These are phyloP conservation scores for Erodium trifolium DNA, from an alignment of 441 rosid genomes.

Conservation along the genomic window DNA sequence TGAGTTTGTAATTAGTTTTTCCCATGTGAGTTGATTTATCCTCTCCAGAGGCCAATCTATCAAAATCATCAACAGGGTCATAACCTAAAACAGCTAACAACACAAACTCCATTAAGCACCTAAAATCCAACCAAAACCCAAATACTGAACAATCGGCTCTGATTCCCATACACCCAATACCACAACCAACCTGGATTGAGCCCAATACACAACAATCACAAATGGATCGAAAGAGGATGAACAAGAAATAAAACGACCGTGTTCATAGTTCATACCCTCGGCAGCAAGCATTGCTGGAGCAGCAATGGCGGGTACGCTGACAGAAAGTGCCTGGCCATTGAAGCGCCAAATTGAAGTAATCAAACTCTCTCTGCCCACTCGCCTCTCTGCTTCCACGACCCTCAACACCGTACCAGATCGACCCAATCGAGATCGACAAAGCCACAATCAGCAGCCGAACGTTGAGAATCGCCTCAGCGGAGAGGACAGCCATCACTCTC, in stretches of 20 bases:
- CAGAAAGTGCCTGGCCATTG: constrained; percentile 89
- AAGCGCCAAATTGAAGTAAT: constrained; percentile 71
- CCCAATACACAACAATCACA: neutral
- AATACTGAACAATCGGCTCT: too few relatives aligned
- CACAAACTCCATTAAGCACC: neutral
- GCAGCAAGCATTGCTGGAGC: constrained; percentile 38
- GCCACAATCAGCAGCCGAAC: neutral
- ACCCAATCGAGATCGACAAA: neutral
- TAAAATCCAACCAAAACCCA: neutral
- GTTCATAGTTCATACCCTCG: constrained; percentile 44
- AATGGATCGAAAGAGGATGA: neutral
- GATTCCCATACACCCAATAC: neutral
- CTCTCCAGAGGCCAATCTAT: neutral
- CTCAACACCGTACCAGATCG: constrained; percentile 1
- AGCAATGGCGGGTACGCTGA: constrained; percentile 40
- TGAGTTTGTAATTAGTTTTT: neutral
- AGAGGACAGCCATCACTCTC: neutral
- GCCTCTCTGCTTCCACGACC: neutral
- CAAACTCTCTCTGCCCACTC: constrained; percentile 62
- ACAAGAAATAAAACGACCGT: neutral
- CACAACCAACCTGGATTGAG: neutral
- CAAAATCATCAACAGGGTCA: neutral
- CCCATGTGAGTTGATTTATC: neutral
- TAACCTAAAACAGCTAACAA: too few relatives aligned
- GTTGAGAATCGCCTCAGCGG: neutral